Evolutionary conservation across 495 filamentous ascomycete genomes (phyloP).

Genomic region (Hypoxylon crocopeplum): DNA sequence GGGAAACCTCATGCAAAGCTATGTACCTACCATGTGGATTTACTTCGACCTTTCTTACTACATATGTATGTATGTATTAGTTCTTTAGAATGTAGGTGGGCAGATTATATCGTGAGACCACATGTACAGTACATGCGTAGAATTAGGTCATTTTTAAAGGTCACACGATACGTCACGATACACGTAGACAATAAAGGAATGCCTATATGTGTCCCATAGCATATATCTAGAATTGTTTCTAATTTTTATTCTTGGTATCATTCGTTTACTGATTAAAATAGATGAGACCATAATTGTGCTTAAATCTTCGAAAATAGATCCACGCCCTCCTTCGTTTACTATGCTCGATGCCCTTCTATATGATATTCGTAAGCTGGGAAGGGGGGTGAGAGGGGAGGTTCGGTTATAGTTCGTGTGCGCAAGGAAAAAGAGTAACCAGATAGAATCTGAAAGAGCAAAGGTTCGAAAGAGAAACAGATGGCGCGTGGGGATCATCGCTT

Average conservation of each 20-base stretch:
- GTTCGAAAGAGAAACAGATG: conserved; percentile 29
- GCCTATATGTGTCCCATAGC: too few species aligned
- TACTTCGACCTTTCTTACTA: too few species aligned
- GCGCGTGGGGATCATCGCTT: conserved; percentile 15
- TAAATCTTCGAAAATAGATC: conserved; percentile 1
- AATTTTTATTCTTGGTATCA: conserved; percentile 27
- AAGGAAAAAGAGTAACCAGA: conserved; percentile 24
- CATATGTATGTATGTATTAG: too few species aligned
- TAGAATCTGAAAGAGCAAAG: conserved; percentile 18
- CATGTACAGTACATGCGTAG: too few species aligned
- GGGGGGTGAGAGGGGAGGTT: not conserved
- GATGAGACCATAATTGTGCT: conserved; percentile 11
- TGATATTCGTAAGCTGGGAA: conserved; percentile 19
- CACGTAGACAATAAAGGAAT: too few species aligned
- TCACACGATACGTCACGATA: too few species aligned
- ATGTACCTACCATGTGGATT: too few species aligned
- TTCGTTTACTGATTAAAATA: conserved; percentile 34
- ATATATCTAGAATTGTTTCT: conserved; percentile 10
- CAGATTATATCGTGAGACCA: too few species aligned
- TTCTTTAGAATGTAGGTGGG: too few species aligned
- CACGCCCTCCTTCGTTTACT: conserved; percentile 24
- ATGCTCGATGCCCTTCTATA: conserved; percentile 31
- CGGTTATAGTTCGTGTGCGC: conserved; percentile 28
- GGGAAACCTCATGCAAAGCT: too few species aligned
- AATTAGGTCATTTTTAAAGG: too few species aligned